phyloP scores from a whole-genome alignment of 2,329 filamentous ascomycete genomes.

The Thermoascus crustaceus region DNA sequence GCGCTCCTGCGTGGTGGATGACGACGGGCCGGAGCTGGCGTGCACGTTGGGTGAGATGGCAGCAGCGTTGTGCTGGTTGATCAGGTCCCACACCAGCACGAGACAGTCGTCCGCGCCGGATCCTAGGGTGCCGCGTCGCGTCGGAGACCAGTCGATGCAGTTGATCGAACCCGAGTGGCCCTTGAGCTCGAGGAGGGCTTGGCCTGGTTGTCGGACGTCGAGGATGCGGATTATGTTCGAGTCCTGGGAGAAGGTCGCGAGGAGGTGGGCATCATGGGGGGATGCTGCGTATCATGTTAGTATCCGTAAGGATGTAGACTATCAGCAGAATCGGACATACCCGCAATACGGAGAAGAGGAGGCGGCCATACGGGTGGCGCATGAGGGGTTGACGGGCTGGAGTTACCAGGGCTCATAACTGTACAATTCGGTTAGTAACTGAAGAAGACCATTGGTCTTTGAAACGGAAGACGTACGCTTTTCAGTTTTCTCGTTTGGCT shows the following conservation, averaged over 20 bases:
- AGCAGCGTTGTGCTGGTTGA: conserved; percentile 55
- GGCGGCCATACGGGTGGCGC: conserved; percentile 49
- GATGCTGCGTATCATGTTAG: conserved; percentile 50
- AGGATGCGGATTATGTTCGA: conserved; percentile 88
- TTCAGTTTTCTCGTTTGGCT: conserved; percentile 78
- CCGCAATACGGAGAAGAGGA: conserved; percentile 35
- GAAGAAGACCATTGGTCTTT: conserved; percentile 5
- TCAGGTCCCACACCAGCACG: conserved; percentile 87
- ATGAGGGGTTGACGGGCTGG: conserved; percentile 68
- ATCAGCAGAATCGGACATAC: conserved; percentile 19
- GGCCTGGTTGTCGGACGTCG: conserved; percentile 90
- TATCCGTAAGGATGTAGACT: neutral
- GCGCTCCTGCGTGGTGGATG: conserved; percentile 34
- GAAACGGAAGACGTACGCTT: conserved; percentile 44
- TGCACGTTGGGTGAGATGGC: conserved; percentile 34
- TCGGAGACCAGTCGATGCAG: conserved; percentile 91
- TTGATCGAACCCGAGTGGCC: conserved; percentile 82
- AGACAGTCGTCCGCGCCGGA: conserved; percentile 88
- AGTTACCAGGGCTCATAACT: conserved; percentile 43
- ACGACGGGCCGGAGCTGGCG: conserved; percentile 17
- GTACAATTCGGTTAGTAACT: conserved; percentile 6
- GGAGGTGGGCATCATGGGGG: conserved; percentile 86
- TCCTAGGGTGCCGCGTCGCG: conserved; percentile 76
- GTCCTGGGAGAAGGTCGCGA: conserved; percentile 95
- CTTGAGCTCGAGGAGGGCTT: conserved; percentile 85